These are phyloP conservation scores for Passiflora organensis DNA, from an alignment of 345 rosid genomes.

Conservation along the genomic window DNA sequence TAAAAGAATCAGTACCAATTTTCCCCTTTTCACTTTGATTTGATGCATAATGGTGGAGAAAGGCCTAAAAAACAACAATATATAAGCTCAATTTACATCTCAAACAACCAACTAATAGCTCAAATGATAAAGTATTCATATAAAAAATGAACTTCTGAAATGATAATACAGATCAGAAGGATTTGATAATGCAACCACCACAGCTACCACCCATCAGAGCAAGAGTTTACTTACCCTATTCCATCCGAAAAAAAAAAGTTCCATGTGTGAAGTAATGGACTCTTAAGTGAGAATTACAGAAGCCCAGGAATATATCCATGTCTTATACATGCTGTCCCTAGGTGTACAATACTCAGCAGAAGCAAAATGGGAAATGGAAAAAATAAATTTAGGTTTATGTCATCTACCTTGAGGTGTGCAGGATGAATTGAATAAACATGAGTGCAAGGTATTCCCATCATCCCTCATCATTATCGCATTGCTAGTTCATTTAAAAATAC, in stretches of 20 bases:
- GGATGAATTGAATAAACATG: conserved; percentile 96
- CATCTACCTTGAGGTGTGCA: conserved; percentile 86
- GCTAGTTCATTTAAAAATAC: conserved; percentile 94
- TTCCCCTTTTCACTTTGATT: conserved; percentile 5
- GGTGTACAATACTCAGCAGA: conserved; percentile 26
- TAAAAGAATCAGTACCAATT: conserved; percentile 10
- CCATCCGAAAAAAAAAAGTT: too few relatives aligned
- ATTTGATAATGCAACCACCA: too few relatives aligned
- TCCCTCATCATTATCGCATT: conserved; percentile 96
- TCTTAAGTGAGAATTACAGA: neutral
- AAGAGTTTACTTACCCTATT: neutral
- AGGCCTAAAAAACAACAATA: conserved; percentile 9
- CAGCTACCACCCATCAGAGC: too few relatives aligned
- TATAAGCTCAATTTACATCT: conserved; percentile 8
- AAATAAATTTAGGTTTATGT: conserved; percentile 64
- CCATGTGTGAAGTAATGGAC: too few relatives aligned
- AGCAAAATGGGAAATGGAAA: too few relatives aligned
- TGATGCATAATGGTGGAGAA: too few relatives aligned
- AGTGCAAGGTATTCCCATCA: conserved; percentile 88
- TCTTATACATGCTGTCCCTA: conserved; percentile 16
- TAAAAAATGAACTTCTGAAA: too few relatives aligned
- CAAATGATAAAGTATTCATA: too few relatives aligned
- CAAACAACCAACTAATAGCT: conserved; percentile 5
- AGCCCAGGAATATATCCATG: neutral
- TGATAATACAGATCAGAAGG: too few relatives aligned